Base-by-base conservation (phyloP, 371 early-diverging fungal genomes). In the Mucor piriformis region DNA sequence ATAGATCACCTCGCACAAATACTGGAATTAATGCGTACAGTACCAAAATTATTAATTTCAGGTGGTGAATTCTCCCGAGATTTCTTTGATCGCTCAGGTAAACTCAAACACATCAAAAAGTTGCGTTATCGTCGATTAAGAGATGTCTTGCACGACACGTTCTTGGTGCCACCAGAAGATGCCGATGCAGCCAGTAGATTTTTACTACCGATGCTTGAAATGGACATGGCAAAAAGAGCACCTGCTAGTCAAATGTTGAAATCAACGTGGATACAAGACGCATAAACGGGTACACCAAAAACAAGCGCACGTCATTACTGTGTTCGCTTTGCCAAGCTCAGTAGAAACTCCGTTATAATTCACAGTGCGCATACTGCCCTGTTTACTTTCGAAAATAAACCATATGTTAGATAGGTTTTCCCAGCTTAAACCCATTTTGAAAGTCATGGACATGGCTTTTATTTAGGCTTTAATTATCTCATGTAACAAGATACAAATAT, bases 1-100 rank as follows among this genome's bases (percentile, higher is more conserved):
- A 29, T 50, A 90, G 98, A 98, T 74, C 98, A 98, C 72, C 71
- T 97, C 50, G 97, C 97, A 0, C 97, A 96, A 74, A 96, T 98
- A 50, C 84, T 92, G 16, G 98, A 98, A 74, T 79, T 96, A 18
- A 74, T 96, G 47, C 96, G 95, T 13, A 79, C 73, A 12, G 87
- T 93, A 43, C 94, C 97, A 0, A 89, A 86, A 64, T 73, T 81
- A 32, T 66, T 95, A 29, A 86, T 88, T 1, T 75, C 88, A 33
- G 79, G 77, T 6, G 96, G 96, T 7, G 87, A 87, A 67, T 92
- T 86, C 64, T 88, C 89, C 6, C 58, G 71, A 29, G 92, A 93
- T 38, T 82, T 94, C 50, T 95, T 95, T 72, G 92, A 87, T 61
- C 78, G 88, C 4, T 79, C 87, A 56, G 86, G 87, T 25, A 93